Evolutionary conservation across 768 basidiomycete species (phyloP), one percentile per base, ranked within the genome.

Genomic region (Chalciporus sphaerocephalus): DNA sequence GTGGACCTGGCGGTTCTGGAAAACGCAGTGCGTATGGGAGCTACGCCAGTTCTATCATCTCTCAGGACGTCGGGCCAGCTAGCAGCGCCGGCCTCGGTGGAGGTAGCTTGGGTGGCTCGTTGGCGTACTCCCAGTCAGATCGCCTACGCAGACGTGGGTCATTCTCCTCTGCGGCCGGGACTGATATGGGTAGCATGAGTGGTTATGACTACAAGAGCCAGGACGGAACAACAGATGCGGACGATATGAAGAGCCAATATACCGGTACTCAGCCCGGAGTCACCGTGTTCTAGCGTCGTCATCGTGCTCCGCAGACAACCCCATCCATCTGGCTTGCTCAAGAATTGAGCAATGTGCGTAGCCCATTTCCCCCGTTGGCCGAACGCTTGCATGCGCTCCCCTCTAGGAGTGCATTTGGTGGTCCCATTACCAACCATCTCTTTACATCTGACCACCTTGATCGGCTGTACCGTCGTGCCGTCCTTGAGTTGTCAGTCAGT

Each of bases 41-140:
- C 55, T 93, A 93, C 59, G 92, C 93, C 3, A 90, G 87, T 27
- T 94, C 92, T 16, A 89, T 94, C 65, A 85, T 95, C 46, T 95
- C 92, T 13, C 94, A 96, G 62, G 92, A 95, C 64, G 85, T 76
- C 28, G 84, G 85, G 1, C 76, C 79, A n/a, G 75, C 74, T 50
- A 66, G 73, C 42, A 69, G 64, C 44, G 69, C 76, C 52, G 85
- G 86, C 54, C 79, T 89, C 38, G 69, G 80, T 28, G 81, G 80
- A 20, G 52, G 58, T 16, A 71, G 73, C 46, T 51, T 71, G 46
- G 71, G 73, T 16, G 72, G 73, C 30, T 74, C 74, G 25, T 79
- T 96, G 63, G 84, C 86, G 2, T 96, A 81, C 69, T 87, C 89
- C 15, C 95, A 99, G 65, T 93, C 88, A 42, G 94, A 97, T 60